phyloP scores from a whole-genome alignment of 306 rosid species.

The Malus sylvestris region DNA sequence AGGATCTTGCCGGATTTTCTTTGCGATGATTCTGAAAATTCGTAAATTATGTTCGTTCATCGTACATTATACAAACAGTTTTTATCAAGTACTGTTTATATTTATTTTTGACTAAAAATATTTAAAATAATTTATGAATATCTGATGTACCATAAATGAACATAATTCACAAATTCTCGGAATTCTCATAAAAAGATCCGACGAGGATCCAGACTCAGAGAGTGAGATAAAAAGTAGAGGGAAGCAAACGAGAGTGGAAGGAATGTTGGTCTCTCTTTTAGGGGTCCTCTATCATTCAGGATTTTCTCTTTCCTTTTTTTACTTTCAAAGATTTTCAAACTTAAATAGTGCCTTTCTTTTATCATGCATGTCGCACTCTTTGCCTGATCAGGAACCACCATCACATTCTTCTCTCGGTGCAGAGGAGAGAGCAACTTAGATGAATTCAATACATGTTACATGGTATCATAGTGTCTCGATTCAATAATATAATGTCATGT shows the following conservation, averaged over 20 bases:
- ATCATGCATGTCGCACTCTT: not conserved
- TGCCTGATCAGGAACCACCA: conserved; percentile 5
- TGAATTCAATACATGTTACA: too few species aligned
- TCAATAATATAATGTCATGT: too few species aligned
- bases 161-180: fast-evolving
- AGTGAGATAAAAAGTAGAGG: conserved; percentile 6
- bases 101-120: too few species aligned
- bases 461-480: too few species aligned
- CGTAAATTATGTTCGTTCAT: too few species aligned
- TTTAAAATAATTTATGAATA: too few species aligned
- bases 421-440: not conserved
- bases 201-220: not conserved
- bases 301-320: not conserved
- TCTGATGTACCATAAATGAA: too few species aligned
- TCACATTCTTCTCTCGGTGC: not conserved
- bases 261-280: conserved; percentile 21
- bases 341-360: not conserved
- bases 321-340: not conserved
- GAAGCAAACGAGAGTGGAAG: conserved; percentile 6
- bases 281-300: conserved; percentile 5
- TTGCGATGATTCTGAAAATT: fast-evolving
- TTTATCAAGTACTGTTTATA: too few species aligned
- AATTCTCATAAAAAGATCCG: too few species aligned
- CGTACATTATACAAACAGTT: fast-evolving
- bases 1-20: too few species aligned